A percentile compares a stretch with the other conserved stretches of the same genome.
phyloP scores from a whole-genome alignment of 116 monocot genomes.

The Posidonia oceanica region DNA sequence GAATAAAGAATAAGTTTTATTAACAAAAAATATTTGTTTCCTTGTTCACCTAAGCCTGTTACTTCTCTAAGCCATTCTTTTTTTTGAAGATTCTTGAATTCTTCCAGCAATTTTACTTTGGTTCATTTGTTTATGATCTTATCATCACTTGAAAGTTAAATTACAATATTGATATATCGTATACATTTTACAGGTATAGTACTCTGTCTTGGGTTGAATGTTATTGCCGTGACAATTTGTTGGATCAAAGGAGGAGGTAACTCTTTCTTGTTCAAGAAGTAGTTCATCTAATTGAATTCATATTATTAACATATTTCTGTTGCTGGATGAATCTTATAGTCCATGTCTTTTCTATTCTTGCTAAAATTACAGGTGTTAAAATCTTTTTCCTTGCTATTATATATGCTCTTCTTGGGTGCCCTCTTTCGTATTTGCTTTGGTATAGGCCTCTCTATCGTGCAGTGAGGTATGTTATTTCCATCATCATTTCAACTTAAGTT shows the following conservation, averaged over 20 bases:
- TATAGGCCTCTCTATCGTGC: slow-evolving; percentile 89
- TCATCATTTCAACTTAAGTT: background rate
- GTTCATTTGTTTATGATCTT: background rate
- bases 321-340: slow-evolving; percentile 1
- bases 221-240: slow-evolving; percentile 64
- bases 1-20: too few relatives aligned
- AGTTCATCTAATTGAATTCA: background rate
- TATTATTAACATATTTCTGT: background rate
- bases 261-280: background rate
- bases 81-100: background rate
- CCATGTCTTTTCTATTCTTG: background rate
- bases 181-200: slow-evolving; percentile 25
- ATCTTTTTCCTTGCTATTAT: slow-evolving; percentile 82
- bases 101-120: background rate
- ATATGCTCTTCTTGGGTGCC: slow-evolving; percentile 64
- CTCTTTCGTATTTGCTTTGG: slow-evolving; percentile 86
- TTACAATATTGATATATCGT: background rate
- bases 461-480: slow-evolving; percentile 44
- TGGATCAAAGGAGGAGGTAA: slow-evolving; percentile 77
- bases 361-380: slow-evolving; percentile 50
- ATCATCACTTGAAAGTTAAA: background rate
- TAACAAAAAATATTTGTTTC: too few relatives aligned
- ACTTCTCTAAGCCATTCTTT: background rate
- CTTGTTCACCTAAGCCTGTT: too few relatives aligned
- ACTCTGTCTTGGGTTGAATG: slow-evolving; percentile 74